phyloP scores from a whole-genome alignment of 805 yeast genomes.

The Myxozyma neglecta region DNA sequence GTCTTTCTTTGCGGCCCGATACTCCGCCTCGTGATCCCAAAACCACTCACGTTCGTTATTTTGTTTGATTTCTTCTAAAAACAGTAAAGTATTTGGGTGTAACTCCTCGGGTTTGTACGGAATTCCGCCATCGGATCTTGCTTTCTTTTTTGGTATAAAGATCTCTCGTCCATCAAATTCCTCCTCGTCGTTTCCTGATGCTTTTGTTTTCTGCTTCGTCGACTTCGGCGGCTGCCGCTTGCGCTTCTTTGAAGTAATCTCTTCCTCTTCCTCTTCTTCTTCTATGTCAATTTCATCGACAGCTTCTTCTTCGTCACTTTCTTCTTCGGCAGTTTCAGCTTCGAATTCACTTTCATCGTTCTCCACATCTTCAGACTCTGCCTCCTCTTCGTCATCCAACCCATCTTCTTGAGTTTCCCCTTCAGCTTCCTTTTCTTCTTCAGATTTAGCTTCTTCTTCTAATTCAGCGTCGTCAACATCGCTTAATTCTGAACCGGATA shows the following conservation, averaged over 20 bases:
- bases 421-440: neutral
- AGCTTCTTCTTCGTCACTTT: conserved; percentile 2
- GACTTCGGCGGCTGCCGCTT: neutral
- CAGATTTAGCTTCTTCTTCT: too few relatives aligned
- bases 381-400: conserved; percentile 5
- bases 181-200: neutral
- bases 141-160: conserved; percentile 14
- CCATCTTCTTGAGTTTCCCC: conserved; percentile 1
- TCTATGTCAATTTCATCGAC: conserved; percentile 4
- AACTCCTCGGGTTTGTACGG: conserved; percentile 9
- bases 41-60: conserved; percentile 36
- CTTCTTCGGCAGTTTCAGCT: conserved; percentile 2
- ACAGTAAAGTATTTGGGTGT: conserved; percentile 31
- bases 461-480: too few relatives aligned
- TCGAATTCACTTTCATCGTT: conserved; percentile 1
- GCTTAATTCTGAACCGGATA: too few relatives aligned
- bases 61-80: conserved; percentile 19
- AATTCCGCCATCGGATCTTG: conserved; percentile 17
- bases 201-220: neutral
- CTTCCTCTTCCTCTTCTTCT: conserved; percentile 7
- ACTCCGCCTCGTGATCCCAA: conserved; percentile 32
- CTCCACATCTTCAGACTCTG: neutral
- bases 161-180: conserved; percentile 20
- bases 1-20: conserved; percentile 30
- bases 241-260: neutral